Percentiles rank a stretch among this genome's conserved stretches.
phyloP scores from a whole-genome alignment of 371 early-diverging fungal genomes.

The Lichtheimia corymbifera region DNA sequence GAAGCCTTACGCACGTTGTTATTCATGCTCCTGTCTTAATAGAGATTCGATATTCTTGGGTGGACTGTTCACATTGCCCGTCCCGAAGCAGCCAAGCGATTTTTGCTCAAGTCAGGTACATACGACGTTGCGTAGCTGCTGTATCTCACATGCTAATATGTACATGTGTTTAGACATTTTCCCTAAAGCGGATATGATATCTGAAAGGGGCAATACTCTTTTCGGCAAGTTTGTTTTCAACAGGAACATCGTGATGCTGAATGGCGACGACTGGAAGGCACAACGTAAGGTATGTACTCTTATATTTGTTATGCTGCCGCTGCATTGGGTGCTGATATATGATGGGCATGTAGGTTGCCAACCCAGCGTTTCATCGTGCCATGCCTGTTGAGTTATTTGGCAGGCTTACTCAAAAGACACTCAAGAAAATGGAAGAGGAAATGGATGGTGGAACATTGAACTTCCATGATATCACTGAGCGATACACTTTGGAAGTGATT shows the following conservation, averaged over 20 bases:
- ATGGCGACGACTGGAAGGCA: constrained; percentile 27
- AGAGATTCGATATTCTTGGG: constrained; percentile 8
- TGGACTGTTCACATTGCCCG: constrained; percentile 13
- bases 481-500: constrained; percentile 40
- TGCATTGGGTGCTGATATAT: not conserved
- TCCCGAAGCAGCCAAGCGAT: constrained; percentile 14
- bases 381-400: constrained; percentile 30
- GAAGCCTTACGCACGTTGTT: not conserved
- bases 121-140: not conserved
- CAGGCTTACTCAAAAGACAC: constrained; percentile 8
- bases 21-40: not conserved
- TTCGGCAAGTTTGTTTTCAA: constrained; percentile 11
- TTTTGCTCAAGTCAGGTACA: constrained; percentile 15
- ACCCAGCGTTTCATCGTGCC: constrained; percentile 27
- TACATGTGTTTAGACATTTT: constrained; percentile 10
- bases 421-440: constrained; percentile 14
- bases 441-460: not conserved
- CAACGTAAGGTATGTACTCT: constrained; percentile 20
- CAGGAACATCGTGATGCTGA: constrained; percentile 15
- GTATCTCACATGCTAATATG: too few species aligned
- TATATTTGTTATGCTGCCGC: not conserved
- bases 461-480: not conserved
- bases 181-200: constrained; percentile 5
- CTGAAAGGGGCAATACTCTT: not conserved
- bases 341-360: constrained; percentile 12